Conservation (phyloP, 2,329 filamentous ascomycete species). For the Cercospora janseana region DNA sequence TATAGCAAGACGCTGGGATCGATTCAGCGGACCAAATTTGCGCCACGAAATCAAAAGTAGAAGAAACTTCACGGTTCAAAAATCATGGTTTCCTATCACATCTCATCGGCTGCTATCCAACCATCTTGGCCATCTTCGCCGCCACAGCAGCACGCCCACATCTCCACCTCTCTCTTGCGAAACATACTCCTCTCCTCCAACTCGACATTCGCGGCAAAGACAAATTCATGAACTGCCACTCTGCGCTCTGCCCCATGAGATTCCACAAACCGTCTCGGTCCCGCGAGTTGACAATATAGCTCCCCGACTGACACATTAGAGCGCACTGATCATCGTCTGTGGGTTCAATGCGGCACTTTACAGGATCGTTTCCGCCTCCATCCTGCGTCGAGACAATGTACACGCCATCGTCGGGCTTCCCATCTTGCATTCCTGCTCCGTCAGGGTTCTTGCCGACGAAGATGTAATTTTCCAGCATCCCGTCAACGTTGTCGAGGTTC, state of each 20-base stretch:
- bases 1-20: conserved; percentile 10
- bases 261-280: conserved; percentile 2
- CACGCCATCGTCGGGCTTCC: conserved; percentile 5
- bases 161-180: conserved; percentile 7
- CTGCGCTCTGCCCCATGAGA: neutral
- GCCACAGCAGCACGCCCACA: neutral
- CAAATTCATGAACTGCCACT: conserved; percentile 9
- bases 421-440: conserved; percentile 5
- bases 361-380: neutral
- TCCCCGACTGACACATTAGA: conserved; percentile 1
- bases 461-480: conserved; percentile 5
- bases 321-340: conserved; percentile 6
- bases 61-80: too few relatives aligned
- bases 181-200: conserved; percentile 5
- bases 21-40: too few relatives aligned
- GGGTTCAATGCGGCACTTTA: conserved; percentile 6
- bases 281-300: conserved; percentile 2
- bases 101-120: too few relatives aligned
- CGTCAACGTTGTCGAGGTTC: neutral
- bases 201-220: conserved; percentile 8
- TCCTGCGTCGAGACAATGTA: conserved; percentile 4
- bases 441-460: conserved; percentile 9
- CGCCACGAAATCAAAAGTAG: too few relatives aligned
- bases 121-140: too few relatives aligned
- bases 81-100: too few relatives aligned